A percentile compares a stretch with the other conserved stretches of the same genome.
phyloP scores from a whole-genome alignment of 2,329 filamentous ascomycete genomes.

The Arthrobotrys musiformis region DNA sequence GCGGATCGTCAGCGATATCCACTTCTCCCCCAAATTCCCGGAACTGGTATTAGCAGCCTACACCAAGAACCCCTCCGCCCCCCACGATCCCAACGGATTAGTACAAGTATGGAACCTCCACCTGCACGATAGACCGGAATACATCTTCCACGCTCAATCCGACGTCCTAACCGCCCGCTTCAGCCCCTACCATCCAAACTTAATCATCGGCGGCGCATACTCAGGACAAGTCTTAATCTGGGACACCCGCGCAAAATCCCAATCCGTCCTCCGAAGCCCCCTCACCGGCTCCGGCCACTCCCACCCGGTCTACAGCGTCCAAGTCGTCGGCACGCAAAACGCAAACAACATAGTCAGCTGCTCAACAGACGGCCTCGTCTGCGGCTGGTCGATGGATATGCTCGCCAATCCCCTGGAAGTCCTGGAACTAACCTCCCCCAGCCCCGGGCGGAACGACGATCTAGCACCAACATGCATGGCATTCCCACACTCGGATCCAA shows the following conservation, averaged over 20 bases:
- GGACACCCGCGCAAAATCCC: constrained; percentile 90
- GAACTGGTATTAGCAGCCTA: constrained; percentile 94
- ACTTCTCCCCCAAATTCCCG: constrained; percentile 94
- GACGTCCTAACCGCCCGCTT: constrained; percentile 96
- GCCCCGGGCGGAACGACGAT: constrained; percentile 85
- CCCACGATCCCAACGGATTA: constrained; percentile 90
- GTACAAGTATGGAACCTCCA: constrained; percentile 98
- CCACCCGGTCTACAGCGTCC: constrained; percentile 93
- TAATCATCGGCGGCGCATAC: constrained; percentile 95
- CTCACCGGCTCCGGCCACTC: constrained; percentile 94
- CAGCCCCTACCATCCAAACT: constrained; percentile 96
- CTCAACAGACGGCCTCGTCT: constrained; percentile 95
- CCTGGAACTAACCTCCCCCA: constrained; percentile 83
- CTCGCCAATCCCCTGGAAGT: constrained; percentile 95
- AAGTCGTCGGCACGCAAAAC: constrained; percentile 97
- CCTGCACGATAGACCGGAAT: constrained; percentile 92
- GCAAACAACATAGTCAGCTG: constrained; percentile 98
- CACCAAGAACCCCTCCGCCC: constrained; percentile 95
- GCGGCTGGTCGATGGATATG: constrained; percentile 98
- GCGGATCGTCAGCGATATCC: constrained; percentile 93
- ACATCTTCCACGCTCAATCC: constrained; percentile 94
- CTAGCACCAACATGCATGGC: constrained; percentile 93
- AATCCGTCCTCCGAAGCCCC: constrained; percentile 94
- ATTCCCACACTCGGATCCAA: constrained; percentile 93
- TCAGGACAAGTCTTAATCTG: constrained; percentile 95